These are phyloP conservation scores for Trichosanthes cucumerina DNA, from an alignment of 306 rosid genomes.

Conservation along the genomic window DNA sequence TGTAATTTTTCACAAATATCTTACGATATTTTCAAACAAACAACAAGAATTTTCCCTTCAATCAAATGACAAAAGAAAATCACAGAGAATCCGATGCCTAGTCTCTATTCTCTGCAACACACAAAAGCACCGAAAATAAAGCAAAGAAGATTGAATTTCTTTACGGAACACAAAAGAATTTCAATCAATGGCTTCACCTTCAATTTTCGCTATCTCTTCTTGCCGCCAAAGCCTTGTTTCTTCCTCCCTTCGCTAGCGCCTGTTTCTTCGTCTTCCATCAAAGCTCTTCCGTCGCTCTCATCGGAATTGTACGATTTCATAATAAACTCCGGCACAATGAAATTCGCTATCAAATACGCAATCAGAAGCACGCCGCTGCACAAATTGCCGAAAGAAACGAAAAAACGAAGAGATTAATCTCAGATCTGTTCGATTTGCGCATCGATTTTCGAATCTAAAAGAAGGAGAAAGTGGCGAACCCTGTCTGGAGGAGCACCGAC, in stretches of 20 bases:
- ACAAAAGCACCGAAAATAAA: too few species aligned
- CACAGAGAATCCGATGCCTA: neutral
- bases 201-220: neutral
- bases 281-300: neutral
- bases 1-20: neutral
- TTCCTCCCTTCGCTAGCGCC: neutral
- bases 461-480: neutral
- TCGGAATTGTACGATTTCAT: neutral
- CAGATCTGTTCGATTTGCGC: neutral
- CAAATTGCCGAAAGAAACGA: neutral
- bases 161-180: neutral
- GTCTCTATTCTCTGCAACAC: neutral
- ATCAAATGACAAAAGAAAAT: neutral
- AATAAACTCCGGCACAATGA: neutral
- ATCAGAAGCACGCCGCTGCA: conserved; percentile 2
- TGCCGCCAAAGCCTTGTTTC: neutral
- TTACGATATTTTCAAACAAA: neutral
- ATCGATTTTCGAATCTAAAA: neutral
- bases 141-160: neutral
- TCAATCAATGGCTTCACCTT: neutral
- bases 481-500: neutral
- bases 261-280: neutral
- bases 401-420: neutral
- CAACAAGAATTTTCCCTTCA: neutral
- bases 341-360: conserved; percentile 1